Base-by-base conservation (phyloP, 106 monocot genomes). In the Ottelia alismoides region DNA sequence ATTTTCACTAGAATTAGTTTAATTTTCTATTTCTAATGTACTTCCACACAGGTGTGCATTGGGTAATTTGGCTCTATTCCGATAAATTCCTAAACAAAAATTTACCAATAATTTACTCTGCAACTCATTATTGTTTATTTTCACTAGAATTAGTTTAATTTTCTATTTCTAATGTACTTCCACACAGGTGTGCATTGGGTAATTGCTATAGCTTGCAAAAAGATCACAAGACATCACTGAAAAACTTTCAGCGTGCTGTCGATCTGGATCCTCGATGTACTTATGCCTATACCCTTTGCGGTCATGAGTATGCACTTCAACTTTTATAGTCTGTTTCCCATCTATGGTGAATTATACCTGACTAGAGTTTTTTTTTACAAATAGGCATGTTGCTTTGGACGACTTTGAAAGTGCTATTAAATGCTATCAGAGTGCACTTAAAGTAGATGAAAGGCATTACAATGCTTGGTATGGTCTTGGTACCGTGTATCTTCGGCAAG, bases 381-480 rank as follows among this genome's bases (percentile, higher is more conserved):
- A 53, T 56, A 93, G 93, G 57, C 77, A 90, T 64, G 77, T 84
- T 20, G 74, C 85, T 6, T 64, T 90, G 67, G 98, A 98, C 58
- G 98, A 98, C 66, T 90, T 74, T 72, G 98, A 98, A 35, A 90
- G 83, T 71, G 90, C 82, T 30, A 77, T 98, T 48, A 98, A 80
- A 62, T 85, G 89, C 66, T 98, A 82, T 51, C 89, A 82, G 35
- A 76, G 61, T 63, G 90, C 98, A 16, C 72, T 98, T 32, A 78
- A 83, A 73, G 82, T 80, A 26, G 85, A 98, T 70, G 98, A 89
- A 57, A 74, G 98, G 22, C 98, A 98, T 76, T 98, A 90, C 53
- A 98, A 98, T 52, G 67, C 90, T 6, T 98, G 98, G 98, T 98
- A 98, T 73, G 98, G 98, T 27, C 82, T 98, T 56, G 98, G 98